Evolutionary conservation across 106 monocot genomes (phyloP).

Genomic region (Posidonia australis): DNA sequence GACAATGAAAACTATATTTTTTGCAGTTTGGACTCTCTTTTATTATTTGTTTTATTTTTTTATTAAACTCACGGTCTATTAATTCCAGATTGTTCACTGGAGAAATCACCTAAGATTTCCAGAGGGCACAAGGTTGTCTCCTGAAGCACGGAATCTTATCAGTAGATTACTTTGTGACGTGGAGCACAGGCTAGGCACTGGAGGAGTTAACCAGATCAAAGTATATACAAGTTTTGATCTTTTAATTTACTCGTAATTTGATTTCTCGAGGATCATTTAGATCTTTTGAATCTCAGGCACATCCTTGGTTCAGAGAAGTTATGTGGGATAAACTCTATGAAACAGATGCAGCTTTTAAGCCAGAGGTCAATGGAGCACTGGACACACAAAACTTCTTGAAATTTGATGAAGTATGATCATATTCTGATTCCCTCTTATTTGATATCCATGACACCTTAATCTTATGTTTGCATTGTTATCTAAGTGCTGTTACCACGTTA

Average conservation of each 20-base stretch:
- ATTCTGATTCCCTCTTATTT: neutral
- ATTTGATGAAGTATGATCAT: slow-evolving; percentile 79
- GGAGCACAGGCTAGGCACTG: slow-evolving; percentile 74
- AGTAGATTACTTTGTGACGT: slow-evolving; percentile 92
- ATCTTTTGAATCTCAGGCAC: slow-evolving; percentile 46
- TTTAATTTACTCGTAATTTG: neutral
- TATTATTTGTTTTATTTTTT: neutral
- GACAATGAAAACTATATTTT: too few relatives aligned
- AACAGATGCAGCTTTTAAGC: slow-evolving; percentile 91
- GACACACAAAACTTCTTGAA: slow-evolving; percentile 92
- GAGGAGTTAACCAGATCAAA: slow-evolving; percentile 85
- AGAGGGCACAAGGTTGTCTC: slow-evolving; percentile 50
- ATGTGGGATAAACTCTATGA: slow-evolving; percentile 96
- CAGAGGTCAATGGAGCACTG: slow-evolving; percentile 78
- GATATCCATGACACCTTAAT: neutral
- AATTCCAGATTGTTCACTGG: slow-evolving; percentile 88
- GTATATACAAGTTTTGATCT: slow-evolving; percentile 20
- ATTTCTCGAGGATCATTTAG: slow-evolving; percentile 6
- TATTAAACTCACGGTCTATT: neutral
- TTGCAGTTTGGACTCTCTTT: neutral
- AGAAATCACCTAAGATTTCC: slow-evolving; percentile 85
- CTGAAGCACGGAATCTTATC: slow-evolving; percentile 88
- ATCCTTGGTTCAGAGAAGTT: slow-evolving; percentile 90
- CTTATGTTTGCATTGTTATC: too few relatives aligned
- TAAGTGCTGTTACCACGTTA: too few relatives aligned